A percentile compares a stretch with the other conserved stretches of the same genome.
Evolutionary conservation across 2,329 filamentous ascomycete genomes (phyloP).

Genomic region (Alternaria arbusti): DNA sequence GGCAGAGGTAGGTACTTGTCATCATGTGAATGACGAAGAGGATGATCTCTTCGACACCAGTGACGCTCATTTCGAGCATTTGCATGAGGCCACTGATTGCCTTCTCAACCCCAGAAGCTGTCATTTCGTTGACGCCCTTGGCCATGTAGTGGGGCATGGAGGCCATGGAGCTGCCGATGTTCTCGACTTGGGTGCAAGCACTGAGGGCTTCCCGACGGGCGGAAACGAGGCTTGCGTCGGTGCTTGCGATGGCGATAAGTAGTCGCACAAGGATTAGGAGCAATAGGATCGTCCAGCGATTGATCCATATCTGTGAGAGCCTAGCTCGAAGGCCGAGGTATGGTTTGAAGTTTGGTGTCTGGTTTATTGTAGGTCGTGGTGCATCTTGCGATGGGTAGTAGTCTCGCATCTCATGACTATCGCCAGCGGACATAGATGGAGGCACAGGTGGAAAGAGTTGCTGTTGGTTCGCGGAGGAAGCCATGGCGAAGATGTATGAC

Average conservation of each 20-base stretch:
- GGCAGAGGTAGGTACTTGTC: conserved; percentile 86
- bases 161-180: conserved; percentile 91
- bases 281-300: conserved; percentile 92
- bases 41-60: conserved; percentile 83
- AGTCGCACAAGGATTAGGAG: conserved; percentile 83
- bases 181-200: conserved; percentile 90
- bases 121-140: conserved; percentile 83
- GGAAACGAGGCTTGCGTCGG: conserved; percentile 75
- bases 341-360: conserved; percentile 77
- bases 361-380: conserved; percentile 65
- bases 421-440: conserved; percentile 66
- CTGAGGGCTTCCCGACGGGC: conserved; percentile 83
- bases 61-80: conserved; percentile 79
- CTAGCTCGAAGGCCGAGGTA: conserved; percentile 90
- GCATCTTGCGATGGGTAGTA: conserved; percentile 63
- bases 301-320: conserved; percentile 96
- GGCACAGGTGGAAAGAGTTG: conserved; percentile 61
- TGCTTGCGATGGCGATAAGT: conserved; percentile 74
- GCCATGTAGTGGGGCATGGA: conserved; percentile 98
- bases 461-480: conserved; percentile 60
- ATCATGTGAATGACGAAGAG: conserved; percentile 93
- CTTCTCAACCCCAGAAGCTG: conserved; percentile 78
- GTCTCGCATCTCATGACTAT: conserved; percentile 64
- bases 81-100: conserved; percentile 80
- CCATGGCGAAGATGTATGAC: conserved; percentile 47